phyloP scores from a whole-genome alignment of 2,329 filamentous ascomycete species.

The Fusarium pseudonygamai region DNA sequence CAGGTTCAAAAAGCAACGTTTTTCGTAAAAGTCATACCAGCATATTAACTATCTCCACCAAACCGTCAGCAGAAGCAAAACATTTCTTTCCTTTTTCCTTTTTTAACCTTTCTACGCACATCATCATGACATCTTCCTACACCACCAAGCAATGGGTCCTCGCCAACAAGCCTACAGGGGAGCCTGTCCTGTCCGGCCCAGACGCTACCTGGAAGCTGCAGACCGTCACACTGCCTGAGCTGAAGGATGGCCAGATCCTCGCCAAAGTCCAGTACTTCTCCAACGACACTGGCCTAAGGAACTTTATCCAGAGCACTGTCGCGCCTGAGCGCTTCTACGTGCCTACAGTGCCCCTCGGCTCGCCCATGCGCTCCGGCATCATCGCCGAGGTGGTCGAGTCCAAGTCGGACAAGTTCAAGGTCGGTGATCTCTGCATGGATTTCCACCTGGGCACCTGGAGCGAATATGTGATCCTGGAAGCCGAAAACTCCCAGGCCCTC shows the following conservation, averaged over 20 bases:
- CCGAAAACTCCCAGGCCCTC: constrained; percentile 38
- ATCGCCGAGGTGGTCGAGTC: constrained; percentile 45
- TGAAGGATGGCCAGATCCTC: constrained; percentile 43
- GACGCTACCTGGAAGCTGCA: constrained; percentile 43
- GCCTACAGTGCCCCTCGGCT: constrained; percentile 41
- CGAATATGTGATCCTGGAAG: constrained; percentile 41
- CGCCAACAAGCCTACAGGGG: constrained; percentile 39
- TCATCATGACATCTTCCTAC: constrained; percentile 36
- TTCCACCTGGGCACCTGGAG: constrained; percentile 45
- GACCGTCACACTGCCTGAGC: constrained; percentile 37
- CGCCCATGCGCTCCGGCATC: constrained; percentile 43
- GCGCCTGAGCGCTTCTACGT: constrained; percentile 44
- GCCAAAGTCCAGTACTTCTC: constrained; percentile 43
- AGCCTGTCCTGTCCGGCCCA: constrained; percentile 39
- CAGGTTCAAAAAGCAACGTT: not conserved
- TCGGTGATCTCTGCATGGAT: constrained; percentile 43
- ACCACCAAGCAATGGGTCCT: constrained; percentile 48
- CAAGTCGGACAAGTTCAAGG: constrained; percentile 37
- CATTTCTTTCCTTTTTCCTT: not conserved
- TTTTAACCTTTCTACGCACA: not conserved
- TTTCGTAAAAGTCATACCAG: not conserved
- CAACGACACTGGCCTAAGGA: constrained; percentile 44
- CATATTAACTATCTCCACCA: not conserved
- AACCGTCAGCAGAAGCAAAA: constrained; percentile 13
- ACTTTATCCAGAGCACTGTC: constrained; percentile 44